phyloP scores from a whole-genome alignment of 305 asterid genomes.

The Plantago coronopus region DNA sequence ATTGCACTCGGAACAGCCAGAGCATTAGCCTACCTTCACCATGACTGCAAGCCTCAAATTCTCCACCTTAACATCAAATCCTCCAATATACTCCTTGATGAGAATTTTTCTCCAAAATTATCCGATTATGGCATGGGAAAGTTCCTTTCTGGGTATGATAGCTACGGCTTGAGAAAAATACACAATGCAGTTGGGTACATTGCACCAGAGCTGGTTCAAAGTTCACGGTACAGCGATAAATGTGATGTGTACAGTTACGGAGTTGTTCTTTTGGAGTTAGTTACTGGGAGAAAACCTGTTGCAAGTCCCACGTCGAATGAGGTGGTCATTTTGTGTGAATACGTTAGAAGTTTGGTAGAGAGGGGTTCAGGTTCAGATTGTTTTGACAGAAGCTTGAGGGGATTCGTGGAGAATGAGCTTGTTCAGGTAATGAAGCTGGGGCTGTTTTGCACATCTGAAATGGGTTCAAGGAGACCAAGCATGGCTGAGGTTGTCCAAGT shows the following conservation, averaged over 20 bases:
- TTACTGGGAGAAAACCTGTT: conserved; percentile 83
- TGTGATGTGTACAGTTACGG: conserved; percentile 88
- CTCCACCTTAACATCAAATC: conserved; percentile 87
- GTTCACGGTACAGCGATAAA: conserved; percentile 59
- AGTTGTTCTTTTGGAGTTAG: conserved; percentile 70
- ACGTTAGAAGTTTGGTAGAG: conserved; percentile 63
- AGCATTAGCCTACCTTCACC: conserved; percentile 80
- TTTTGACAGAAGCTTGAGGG: conserved; percentile 65
- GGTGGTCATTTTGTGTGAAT: conserved; percentile 71
- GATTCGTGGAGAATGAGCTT: conserved; percentile 64
- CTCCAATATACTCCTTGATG: conserved; percentile 63
- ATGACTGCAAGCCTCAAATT: conserved; percentile 75
- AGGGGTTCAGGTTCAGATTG: conserved; percentile 57
- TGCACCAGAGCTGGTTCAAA: conserved; percentile 88
- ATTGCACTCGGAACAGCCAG: conserved; percentile 74
- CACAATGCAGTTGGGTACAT: conserved; percentile 87
- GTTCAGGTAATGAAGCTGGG: conserved; percentile 89
- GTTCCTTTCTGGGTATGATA: conserved; percentile 59
- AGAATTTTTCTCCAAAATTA: conserved; percentile 48
- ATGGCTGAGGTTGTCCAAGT: conserved; percentile 96
- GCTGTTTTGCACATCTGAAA: conserved; percentile 65
- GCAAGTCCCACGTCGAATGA: conserved; percentile 55
- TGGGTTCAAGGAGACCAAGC: conserved; percentile 77
- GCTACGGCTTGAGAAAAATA: conserved; percentile 45
- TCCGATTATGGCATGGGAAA: conserved; percentile 71